Conservation (phyloP, 2,329 filamentous ascomycete species). For the Talaromyces albobiverticillius region DNA sequence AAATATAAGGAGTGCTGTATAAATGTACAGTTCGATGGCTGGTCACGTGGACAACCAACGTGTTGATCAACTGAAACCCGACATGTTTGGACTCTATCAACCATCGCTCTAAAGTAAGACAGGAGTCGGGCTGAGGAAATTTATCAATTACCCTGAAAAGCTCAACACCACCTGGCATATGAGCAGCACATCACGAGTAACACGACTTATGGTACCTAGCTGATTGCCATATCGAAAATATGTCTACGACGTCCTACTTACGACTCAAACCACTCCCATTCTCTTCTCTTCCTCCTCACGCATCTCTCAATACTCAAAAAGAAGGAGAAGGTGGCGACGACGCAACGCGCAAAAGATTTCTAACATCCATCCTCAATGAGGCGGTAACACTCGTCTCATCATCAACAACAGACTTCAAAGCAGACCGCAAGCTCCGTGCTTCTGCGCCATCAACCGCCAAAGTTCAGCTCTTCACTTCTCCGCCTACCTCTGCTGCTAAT, state of each 20-base stretch:
- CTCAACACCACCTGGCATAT: no score
- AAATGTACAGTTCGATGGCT: no score
- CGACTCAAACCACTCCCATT: slow-evolving; percentile 27
- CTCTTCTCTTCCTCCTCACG: slow-evolving; percentile 28
- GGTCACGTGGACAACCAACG: slow-evolving; percentile 4
- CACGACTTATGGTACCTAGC: no score
- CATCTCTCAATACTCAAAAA: slow-evolving; percentile 19
- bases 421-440: slow-evolving; percentile 24
- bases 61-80: no score
- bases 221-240: not conserved
- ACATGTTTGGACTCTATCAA: no score
- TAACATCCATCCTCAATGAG: slow-evolving; percentile 25
- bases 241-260: slow-evolving; percentile 19
- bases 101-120: no score
- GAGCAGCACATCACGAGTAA: no score
- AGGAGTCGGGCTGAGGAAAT: no score
- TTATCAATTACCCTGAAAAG: no score
- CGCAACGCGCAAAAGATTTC: slow-evolving; percentile 21
- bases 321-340: not conserved
- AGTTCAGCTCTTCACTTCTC: slow-evolving; percentile 25
- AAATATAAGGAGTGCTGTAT: no score
- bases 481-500: not conserved
- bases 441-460: slow-evolving; percentile 29
- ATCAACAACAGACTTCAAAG: slow-evolving; percentile 27
- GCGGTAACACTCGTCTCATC: slow-evolving; percentile 24